Conservation (phyloP, 2,329 filamentous ascomycete species). For the Aspergillus novofumigatus region DNA sequence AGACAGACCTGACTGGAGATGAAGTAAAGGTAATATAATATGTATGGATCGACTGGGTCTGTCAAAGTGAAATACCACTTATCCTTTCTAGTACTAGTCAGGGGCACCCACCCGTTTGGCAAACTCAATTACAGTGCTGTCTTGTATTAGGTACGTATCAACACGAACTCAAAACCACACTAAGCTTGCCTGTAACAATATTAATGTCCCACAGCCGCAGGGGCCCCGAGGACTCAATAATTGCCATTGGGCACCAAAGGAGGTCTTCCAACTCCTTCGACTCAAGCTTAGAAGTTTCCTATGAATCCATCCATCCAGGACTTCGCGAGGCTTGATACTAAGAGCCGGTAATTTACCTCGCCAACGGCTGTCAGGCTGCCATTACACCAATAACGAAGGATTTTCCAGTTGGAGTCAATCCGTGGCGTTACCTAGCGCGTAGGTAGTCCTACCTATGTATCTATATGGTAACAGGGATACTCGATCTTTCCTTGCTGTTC, state of each 20-base stretch:
- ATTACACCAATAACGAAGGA: background rate
- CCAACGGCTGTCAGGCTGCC: background rate
- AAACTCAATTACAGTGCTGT: background rate
- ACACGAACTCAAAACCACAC: background rate
- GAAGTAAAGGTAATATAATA: background rate
- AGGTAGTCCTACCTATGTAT: too few species aligned
- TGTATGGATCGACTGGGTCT: background rate
- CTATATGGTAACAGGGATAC: background rate
- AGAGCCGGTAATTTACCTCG: background rate
- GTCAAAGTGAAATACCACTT: background rate
- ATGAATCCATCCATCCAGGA: background rate
- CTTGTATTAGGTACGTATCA: background rate
- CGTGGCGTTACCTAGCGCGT: background rate
- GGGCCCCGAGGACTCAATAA: background rate
- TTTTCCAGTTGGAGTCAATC: background rate
- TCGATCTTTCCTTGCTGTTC: background rate
- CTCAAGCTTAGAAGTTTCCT: background rate
- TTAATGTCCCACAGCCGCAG: background rate
- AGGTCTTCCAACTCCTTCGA: background rate
- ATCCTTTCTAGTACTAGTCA: conserved; percentile 6
- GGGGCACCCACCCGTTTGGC: conserved; percentile 8
- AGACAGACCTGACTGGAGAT: background rate
- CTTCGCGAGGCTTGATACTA: background rate
- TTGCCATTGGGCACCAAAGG: background rate
- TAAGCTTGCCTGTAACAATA: background rate